Evolutionary conservation across 208 protist species (phyloP).

Genomic region (Trypanosoma lewisi): DNA sequence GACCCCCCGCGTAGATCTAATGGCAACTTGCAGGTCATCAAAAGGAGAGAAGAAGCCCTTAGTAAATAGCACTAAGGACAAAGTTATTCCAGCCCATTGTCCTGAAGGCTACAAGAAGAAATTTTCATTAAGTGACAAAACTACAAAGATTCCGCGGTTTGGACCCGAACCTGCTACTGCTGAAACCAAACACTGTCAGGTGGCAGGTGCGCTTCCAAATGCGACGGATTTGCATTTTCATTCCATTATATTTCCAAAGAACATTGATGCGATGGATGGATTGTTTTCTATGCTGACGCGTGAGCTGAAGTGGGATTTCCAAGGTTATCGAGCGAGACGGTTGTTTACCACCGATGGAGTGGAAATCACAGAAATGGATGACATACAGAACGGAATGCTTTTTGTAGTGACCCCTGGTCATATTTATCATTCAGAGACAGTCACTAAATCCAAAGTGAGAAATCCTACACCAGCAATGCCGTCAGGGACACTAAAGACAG

Average conservation of each 20-base stretch:
- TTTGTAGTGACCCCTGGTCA: slow-evolving; percentile 64
- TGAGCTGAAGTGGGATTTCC: slow-evolving; percentile 46
- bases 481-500: not conserved
- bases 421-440: slow-evolving; percentile 22
- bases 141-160: slow-evolving; percentile 39
- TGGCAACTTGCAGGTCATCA: slow-evolving; percentile 7
- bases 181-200: not conserved
- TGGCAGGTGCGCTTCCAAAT: slow-evolving; percentile 18
- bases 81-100: slow-evolving; percentile 33
- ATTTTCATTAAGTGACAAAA: slow-evolving; percentile 43
- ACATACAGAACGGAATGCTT: slow-evolving; percentile 40
- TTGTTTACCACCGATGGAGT: slow-evolving; percentile 62
- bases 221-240: slow-evolving; percentile 22
- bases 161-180: not conserved
- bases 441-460: not conserved
- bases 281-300: slow-evolving; percentile 46
- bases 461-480: not conserved
- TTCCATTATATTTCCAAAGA: slow-evolving; percentile 23
- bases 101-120: slow-evolving; percentile 42
- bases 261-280: slow-evolving; percentile 34
- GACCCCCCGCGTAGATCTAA: slow-evolving; percentile 38
- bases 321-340: slow-evolving; percentile 33
- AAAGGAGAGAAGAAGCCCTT: not conserved
- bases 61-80: not conserved
- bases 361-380: slow-evolving; percentile 48